Evolutionary conservation across 2,329 filamentous ascomycete genomes (phyloP).

Genomic region (Macrophomina pseudophaseolina): DNA sequence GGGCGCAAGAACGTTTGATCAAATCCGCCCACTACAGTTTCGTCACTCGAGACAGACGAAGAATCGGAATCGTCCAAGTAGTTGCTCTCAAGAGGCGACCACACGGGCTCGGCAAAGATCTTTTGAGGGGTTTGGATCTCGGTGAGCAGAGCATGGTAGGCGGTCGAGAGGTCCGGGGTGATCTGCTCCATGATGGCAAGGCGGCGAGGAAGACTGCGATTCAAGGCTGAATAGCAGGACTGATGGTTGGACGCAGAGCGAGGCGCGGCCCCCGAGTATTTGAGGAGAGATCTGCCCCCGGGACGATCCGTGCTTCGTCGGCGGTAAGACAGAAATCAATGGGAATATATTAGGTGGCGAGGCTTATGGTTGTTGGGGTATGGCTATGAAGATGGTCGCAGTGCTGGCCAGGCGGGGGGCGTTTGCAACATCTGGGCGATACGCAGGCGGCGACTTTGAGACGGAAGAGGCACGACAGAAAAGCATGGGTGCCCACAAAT

Average conservation of each 20-base stretch:
- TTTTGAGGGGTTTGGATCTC: slow-evolving; percentile 18
- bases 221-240: neutral
- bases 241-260: neutral
- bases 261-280: slow-evolving; percentile 7
- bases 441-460: neutral
- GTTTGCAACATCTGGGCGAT: neutral
- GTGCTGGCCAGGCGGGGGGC: neutral
- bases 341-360: neutral
- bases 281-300: slow-evolving; percentile 10
- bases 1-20: slow-evolving; percentile 4
- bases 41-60: neutral
- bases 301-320: slow-evolving; percentile 13
- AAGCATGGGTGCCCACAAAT: slow-evolving; percentile 3
- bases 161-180: slow-evolving; percentile 18
- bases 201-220: slow-evolving; percentile 1
- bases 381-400: neutral
- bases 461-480: neutral
- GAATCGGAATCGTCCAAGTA: slow-evolving; percentile 17
- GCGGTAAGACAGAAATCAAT: neutral
- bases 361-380: neutral
- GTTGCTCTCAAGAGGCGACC: slow-evolving; percentile 8
- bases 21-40: slow-evolving; percentile 10
- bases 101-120: neutral
- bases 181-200: slow-evolving; percentile 19
- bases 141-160: slow-evolving; percentile 24